phyloP scores from a whole-genome alignment of 306 rosid species.

The Glycine soja region DNA sequence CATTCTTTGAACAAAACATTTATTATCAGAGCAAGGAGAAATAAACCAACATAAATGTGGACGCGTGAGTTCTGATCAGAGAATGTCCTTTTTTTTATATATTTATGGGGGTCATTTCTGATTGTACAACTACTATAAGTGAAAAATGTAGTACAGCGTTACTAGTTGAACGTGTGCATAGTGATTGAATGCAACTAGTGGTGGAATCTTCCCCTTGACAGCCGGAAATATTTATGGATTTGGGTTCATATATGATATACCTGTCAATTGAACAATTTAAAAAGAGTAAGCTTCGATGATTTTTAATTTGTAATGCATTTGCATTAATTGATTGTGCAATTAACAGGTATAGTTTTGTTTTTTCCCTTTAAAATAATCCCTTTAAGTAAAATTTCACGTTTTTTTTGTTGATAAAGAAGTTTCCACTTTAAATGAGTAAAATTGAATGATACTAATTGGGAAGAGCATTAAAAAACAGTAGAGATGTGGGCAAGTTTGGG shows the following conservation, averaged over 20 bases:
- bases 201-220: conserved; percentile 17
- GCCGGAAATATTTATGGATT: conserved; percentile 8
- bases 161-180: conserved; percentile 36
- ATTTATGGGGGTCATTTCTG: not conserved
- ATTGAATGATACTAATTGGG: too few relatives aligned
- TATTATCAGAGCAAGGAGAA: conserved; percentile 10
- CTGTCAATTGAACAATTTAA: not conserved
- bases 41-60: conserved; percentile 23
- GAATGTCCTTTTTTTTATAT: conserved; percentile 24
- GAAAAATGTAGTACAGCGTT: not conserved
- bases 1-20: not conserved
- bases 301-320: too few relatives aligned
- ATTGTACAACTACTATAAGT: conserved; percentile 25
- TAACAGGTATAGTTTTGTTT: too few relatives aligned
- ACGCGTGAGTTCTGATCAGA: conserved; percentile 31
- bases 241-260: not conserved
- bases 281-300: not conserved
- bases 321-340: too few relatives aligned
- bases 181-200: conserved; percentile 42
- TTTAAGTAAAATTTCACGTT: too few relatives aligned
- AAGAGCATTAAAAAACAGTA: too few relatives aligned
- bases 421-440: too few relatives aligned
- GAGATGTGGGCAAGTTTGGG: too few relatives aligned
- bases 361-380: too few relatives aligned
- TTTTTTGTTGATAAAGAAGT: too few relatives aligned